A percentile compares a stretch with the other conserved stretches of the same genome.
These are phyloP conservation scores for Leccinum fibrillosum DNA, from an alignment of 768 basidiomycete species.

Conservation along the genomic window DNA sequence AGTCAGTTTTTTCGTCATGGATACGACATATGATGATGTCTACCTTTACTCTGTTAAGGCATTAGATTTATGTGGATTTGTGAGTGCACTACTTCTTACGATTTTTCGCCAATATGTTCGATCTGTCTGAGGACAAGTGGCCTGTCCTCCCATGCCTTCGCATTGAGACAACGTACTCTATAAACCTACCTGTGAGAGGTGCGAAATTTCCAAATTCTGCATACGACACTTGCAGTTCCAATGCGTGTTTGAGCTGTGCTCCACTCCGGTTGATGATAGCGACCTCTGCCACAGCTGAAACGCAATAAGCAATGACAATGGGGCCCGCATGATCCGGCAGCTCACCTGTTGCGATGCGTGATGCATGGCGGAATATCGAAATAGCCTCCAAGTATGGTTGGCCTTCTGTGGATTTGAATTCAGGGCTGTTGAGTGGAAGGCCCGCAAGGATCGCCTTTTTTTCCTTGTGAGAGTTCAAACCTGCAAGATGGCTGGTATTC, in stretches of 20 bases:
- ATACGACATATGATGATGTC: neutral
- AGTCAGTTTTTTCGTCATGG: slow-evolving; percentile 11
- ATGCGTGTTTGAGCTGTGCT: slow-evolving; percentile 61
- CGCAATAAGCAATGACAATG: slow-evolving; percentile 1
- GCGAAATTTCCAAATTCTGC: neutral
- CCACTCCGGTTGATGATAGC: slow-evolving; percentile 66
- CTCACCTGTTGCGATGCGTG: slow-evolving; percentile 73
- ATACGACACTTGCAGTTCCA: slow-evolving; percentile 62
- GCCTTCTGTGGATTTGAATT: slow-evolving; percentile 69
- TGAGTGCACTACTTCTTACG: slow-evolving; percentile 44
- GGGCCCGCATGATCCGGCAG: neutral
- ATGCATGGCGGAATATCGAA: slow-evolving; percentile 69
- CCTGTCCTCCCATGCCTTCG: slow-evolving; percentile 91
- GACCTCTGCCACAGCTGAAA: slow-evolving; percentile 72
- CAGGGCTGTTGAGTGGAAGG: slow-evolving; percentile 62
- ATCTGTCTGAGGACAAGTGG: slow-evolving; percentile 84
- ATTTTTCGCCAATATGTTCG: slow-evolving; percentile 89
- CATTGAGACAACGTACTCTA: slow-evolving; percentile 73
- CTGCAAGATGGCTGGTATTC: slow-evolving; percentile 1
- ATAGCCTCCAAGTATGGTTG: slow-evolving; percentile 70
- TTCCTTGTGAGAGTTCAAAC: slow-evolving; percentile 4
- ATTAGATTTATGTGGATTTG: neutral
- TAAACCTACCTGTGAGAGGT: slow-evolving; percentile 1
- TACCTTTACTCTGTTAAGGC: slow-evolving; percentile 24
- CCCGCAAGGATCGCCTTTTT: slow-evolving; percentile 67